Evolutionary conservation across 2,329 filamentous ascomycete genomes (phyloP).

Genomic region (Cordyceps fumosorosea): DNA sequence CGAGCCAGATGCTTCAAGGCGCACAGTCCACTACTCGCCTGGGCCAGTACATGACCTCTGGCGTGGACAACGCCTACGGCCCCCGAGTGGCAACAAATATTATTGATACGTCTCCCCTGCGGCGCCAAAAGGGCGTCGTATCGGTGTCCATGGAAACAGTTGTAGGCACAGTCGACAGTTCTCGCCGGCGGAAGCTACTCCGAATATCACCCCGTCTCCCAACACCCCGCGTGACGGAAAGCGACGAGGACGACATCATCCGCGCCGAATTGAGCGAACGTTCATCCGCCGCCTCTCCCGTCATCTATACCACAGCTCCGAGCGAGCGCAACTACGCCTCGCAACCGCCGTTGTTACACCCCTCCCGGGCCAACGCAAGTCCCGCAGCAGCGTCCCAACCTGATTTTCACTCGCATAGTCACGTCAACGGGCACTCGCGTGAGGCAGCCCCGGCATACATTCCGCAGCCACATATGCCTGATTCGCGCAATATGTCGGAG

Average conservation of each 20-base stretch:
- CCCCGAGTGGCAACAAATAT: slow-evolving; percentile 51
- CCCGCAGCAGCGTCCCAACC: slow-evolving; percentile 8
- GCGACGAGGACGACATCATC: slow-evolving; percentile 27
- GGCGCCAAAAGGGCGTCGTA: slow-evolving; percentile 88
- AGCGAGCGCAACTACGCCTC: slow-evolving; percentile 26
- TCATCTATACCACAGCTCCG: slow-evolving; percentile 24
- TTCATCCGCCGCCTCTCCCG: slow-evolving; percentile 15
- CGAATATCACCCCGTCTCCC: slow-evolving; percentile 22
- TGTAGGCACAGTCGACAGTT: slow-evolving; percentile 78
- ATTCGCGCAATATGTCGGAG: slow-evolving; percentile 63
- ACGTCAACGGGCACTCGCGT: slow-evolving; percentile 17
- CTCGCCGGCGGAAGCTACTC: slow-evolving; percentile 25
- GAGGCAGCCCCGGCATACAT: slow-evolving; percentile 41
- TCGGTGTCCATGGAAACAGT: slow-evolving; percentile 79
- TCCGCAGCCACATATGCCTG: slow-evolving; percentile 52
- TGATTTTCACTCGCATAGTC: slow-evolving; percentile 9
- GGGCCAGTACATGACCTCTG: slow-evolving; percentile 21
- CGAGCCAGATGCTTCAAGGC: slow-evolving; percentile 58
- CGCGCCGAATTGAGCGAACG: slow-evolving; percentile 19
- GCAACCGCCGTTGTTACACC: slow-evolving; percentile 10
- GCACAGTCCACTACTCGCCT: slow-evolving; percentile 42
- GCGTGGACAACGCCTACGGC: slow-evolving; percentile 25
- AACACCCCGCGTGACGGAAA: slow-evolving; percentile 23
- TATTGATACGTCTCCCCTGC: slow-evolving; percentile 78
- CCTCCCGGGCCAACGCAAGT: slow-evolving; percentile 16